These are phyloP conservation scores for Tulasnella sp. DNA, from an alignment of 768 basidiomycete genomes.

Conservation along the genomic window DNA sequence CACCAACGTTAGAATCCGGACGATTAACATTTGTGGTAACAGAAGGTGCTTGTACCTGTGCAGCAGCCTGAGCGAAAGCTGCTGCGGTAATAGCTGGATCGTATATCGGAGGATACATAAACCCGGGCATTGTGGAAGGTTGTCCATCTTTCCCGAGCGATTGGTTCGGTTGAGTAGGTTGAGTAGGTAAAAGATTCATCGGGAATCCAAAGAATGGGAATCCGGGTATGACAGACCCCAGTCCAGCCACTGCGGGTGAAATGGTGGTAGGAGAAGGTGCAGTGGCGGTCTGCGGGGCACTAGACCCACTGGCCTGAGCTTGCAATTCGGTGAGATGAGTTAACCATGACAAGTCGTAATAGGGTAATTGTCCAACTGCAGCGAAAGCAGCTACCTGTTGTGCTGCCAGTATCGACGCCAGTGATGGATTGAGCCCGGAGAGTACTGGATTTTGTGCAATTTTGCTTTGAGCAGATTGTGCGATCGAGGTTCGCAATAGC, in stretches of 20 bases:
- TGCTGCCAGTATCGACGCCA: background rate
- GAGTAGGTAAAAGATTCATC: background rate
- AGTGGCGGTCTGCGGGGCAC: background rate
- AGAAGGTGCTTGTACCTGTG: background rate
- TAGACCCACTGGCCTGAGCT: background rate
- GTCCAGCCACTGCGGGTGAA: background rate
- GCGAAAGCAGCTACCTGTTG: constrained; percentile 1
- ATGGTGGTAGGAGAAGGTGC: constrained; percentile 3
- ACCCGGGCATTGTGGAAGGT: background rate
- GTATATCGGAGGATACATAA: constrained; percentile 1
- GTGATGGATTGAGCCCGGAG: background rate
- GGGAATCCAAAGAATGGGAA: too few relatives aligned
- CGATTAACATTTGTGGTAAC: background rate
- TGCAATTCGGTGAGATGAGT: constrained; percentile 5
- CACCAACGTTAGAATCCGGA: background rate
- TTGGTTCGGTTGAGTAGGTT: background rate
- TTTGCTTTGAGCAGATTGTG: too few relatives aligned
- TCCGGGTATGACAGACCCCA: too few relatives aligned
- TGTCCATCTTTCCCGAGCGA: background rate
- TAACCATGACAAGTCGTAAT: constrained; percentile 10
- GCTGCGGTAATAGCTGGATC: constrained; percentile 2
- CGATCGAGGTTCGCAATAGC: too few relatives aligned
- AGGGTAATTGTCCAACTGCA: background rate
- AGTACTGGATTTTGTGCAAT: background rate
- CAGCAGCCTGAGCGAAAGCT: constrained; percentile 6